Evolutionary conservation across 2,329 filamentous ascomycete species (phyloP).

Genomic region (Aaosphaeria pasadenensis): DNA sequence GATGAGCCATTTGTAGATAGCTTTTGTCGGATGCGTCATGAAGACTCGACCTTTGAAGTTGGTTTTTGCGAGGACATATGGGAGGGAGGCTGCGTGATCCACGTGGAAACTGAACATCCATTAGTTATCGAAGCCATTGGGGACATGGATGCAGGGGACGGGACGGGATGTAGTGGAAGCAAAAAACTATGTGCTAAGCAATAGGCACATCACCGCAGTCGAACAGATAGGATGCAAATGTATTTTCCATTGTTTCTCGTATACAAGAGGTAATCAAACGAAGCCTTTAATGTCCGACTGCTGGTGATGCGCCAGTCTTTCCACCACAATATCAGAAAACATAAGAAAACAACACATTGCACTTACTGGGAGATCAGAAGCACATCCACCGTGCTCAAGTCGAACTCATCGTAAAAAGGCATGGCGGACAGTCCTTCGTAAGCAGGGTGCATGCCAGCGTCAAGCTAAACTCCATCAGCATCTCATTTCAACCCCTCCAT

Average conservation of each 20-base stretch:
- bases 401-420: slow-evolving; percentile 98
- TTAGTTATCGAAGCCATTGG: slow-evolving; percentile 12
- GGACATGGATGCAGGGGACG: background rate
- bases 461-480: slow-evolving; percentile 61
- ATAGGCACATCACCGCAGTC: slow-evolving; percentile 34
- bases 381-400: slow-evolving; percentile 94
- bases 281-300: slow-evolving; percentile 22
- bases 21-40: slow-evolving; percentile 99
- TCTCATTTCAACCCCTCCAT: background rate
- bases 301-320: slow-evolving; percentile 29
- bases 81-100: slow-evolving; percentile 97
- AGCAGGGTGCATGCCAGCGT: slow-evolving; percentile 94
- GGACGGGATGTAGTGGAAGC: background rate
- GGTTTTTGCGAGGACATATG: slow-evolving; percentile 95
- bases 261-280: slow-evolving; percentile 29
- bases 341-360: slow-evolving; percentile 13
- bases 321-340: slow-evolving; percentile 11
- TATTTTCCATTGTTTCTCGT: slow-evolving; percentile 41
- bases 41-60: slow-evolving; percentile 96
- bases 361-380: slow-evolving; percentile 99
- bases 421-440: slow-evolving; percentile 92
- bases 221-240: slow-evolving; percentile 33
- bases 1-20: slow-evolving; percentile 99
- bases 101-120: slow-evolving; percentile 76
- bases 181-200: background rate